Evolutionary conservation across 805 yeast genomes (phyloP), one percentile per base, ranked within the genome.

Genomic region (Danielozyma ontarioensis): DNA sequence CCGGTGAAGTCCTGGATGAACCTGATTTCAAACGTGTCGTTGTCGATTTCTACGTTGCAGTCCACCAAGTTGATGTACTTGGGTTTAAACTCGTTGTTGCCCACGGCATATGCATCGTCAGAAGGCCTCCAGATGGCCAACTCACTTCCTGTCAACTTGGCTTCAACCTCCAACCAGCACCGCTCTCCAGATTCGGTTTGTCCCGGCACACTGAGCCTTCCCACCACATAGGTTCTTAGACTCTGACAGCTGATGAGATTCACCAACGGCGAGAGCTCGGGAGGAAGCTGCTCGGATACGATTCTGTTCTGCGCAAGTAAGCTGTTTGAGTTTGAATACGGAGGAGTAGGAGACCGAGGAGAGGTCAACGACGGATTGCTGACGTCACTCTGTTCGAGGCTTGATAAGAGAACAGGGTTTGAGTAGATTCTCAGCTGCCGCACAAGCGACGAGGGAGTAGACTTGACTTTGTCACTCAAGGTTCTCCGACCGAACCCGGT

Each of bases 231-330:
- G 5, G 74, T 65, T 30, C 95, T 68, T 16, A 76, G 68, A 40
- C 76, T 76, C 50, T 86, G 95, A 13, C 88, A 78, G 29, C 74
- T 73, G 35, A 83, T 64, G 42, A 86, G 65, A 14, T 85, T 79
- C 25, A 85, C 72, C 8, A 83, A 70, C 0, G 95, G 94, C 12
- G 76, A 57, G 50, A 86, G 64, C 50, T 84, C 90, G 12, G 75
- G 74, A 0, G 88, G 83, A 23, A 64, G 48, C 19, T 45, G 48
- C 17, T 54, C 55, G 32, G 46, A 46, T 31, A 54, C 43, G 19
- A 35, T 23, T 29, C 36, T 45, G 28, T 43, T 46, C 28, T 49
- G 54, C 11, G 36, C 27, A 5, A 53, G 29, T 17, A 49, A 34
- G 51, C 32, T 13, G 27, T 41, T 14, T 8, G 36, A 31, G 23